Base-by-base conservation (phyloP, 2,329 filamentous ascomycete genomes). In the Sporothrix euskadiensis region DNA sequence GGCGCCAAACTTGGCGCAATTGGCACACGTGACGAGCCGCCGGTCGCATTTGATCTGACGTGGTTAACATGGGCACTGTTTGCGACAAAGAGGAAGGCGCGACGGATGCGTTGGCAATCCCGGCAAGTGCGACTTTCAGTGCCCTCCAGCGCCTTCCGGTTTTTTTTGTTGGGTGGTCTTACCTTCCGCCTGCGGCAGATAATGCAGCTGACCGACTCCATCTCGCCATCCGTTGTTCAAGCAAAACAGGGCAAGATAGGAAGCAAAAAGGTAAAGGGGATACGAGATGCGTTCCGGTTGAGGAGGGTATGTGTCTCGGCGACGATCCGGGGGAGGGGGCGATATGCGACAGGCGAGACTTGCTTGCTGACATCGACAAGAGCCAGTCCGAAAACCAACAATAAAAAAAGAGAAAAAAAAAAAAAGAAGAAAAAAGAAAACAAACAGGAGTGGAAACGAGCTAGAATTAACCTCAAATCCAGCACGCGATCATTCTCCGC, bases 131-230 rank as follows among this genome's bases (percentile, higher is more conserved):
- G 19, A 47, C 41, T 35, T 1, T 26, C 39, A 47, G 61, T 47
- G 61, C 57, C 57, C 61, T 19, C 61, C 61, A 26, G 61, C 44
- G n/a, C 65, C 65, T 35, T 68, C 65, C 65, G 30, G 16, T 8
- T 39, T n/a, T 54, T 26, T 54, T 54, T 10, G n/a, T 26, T 32
- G 3, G 1, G 14, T 52, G 39, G 35, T 35, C 68, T 56, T 35
- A 73, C 73, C 73, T 74, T 74, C 54, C 73, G 71, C 56, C 69
- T 57, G n/a, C 73, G 68, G 41, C 73, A 74, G 26, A 71, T 74
- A 14, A 74, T 49, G 66, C 73, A 74, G 57, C 73, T 74, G 57
- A 89, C 57, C 6, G 73, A 30, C 54, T 73, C 61, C 69, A 73
- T 68, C 10, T 49, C 49, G 30, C 44, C n/a, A 26, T 59, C 54